Conservation (phyloP, 345 rosid species). For the Angophora floribunda region DNA sequence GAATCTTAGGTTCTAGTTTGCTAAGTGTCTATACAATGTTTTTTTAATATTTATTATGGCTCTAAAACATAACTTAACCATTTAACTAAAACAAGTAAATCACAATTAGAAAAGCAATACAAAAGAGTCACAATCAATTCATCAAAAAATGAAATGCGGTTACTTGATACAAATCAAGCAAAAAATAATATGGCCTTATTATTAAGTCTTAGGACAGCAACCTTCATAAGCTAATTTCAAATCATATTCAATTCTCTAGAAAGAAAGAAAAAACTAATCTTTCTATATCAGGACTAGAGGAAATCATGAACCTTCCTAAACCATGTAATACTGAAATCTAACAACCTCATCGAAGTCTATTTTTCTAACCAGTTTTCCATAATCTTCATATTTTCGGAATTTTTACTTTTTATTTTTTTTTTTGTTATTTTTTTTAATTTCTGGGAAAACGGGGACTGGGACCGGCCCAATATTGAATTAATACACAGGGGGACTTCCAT, state of each 20-base stretch:
- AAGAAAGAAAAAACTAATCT: too few species aligned
- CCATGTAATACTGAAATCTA: not conserved
- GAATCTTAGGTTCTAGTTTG: accelerated
- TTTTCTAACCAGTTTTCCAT: too few species aligned
- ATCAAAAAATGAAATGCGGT: too few species aligned
- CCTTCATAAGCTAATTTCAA: accelerated
- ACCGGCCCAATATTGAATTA: not conserved
- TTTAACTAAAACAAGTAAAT: too few species aligned
- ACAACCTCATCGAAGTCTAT: too few species aligned
- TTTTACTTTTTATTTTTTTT: too few species aligned
- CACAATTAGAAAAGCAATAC: not conserved
- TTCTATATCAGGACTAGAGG: accelerated
- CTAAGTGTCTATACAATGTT: accelerated
- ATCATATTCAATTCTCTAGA: not conserved
- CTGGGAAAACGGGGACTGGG: not conserved
- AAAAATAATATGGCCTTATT: too few species aligned
- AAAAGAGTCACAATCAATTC: not conserved
- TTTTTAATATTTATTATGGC: too few species aligned
- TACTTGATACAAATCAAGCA: accelerated
- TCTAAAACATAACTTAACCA: not conserved
- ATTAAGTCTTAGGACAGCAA: not conserved
- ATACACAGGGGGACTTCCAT: not conserved
- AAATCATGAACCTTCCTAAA: too few species aligned
- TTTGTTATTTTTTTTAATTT: too few species aligned
- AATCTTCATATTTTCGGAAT: accelerated